Evolutionary conservation across 768 basidiomycete genomes (phyloP).

Genomic region (Strobilomyces dryophilus): DNA sequence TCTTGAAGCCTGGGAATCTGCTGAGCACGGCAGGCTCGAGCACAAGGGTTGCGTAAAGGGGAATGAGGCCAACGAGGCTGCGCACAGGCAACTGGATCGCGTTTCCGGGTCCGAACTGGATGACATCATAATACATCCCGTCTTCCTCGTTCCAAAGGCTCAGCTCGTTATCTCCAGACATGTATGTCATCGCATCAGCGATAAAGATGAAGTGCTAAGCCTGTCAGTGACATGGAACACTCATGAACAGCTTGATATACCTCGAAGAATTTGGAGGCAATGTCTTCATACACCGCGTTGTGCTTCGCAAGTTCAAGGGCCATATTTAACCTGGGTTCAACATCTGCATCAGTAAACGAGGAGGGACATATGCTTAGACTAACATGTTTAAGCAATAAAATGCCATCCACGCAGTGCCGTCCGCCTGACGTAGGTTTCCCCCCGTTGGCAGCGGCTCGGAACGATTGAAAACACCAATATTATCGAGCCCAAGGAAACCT

Average conservation of each 20-base stretch:
- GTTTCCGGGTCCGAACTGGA: slow-evolving; percentile 77
- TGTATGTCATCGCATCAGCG: slow-evolving; percentile 96
- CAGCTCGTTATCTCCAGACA: slow-evolving; percentile 67
- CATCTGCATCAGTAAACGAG: background rate
- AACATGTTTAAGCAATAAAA: slow-evolving; percentile 98
- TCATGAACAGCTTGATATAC: slow-evolving; percentile 31
- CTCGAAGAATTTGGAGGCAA: slow-evolving; percentile 97
- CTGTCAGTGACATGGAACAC: slow-evolving; percentile 10
- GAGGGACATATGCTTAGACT: slow-evolving; percentile 17
- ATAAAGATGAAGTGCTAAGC: slow-evolving; percentile 94
- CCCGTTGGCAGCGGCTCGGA: slow-evolving; percentile 96
- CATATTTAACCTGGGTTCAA: slow-evolving; percentile 75
- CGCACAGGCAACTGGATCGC: slow-evolving; percentile 91
- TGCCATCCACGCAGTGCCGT: slow-evolving; percentile 99
- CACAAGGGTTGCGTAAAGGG: slow-evolving; percentile 91
- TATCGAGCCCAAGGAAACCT: slow-evolving; percentile 96
- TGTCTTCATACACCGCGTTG: slow-evolving; percentile 96
- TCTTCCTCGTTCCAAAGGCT: slow-evolving; percentile 96
- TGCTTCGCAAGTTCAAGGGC: slow-evolving; percentile 97
- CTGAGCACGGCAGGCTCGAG: slow-evolving; percentile 87
- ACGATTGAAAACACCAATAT: slow-evolving; percentile 97
- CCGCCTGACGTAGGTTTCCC: slow-evolving; percentile 90
- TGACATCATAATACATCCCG: slow-evolving; percentile 98
- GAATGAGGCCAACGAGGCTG: slow-evolving; percentile 96
- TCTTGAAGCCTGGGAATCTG: slow-evolving; percentile 96